Conservation (phyloP, 306 rosid species). For the Ormosia emarginata region DNA sequence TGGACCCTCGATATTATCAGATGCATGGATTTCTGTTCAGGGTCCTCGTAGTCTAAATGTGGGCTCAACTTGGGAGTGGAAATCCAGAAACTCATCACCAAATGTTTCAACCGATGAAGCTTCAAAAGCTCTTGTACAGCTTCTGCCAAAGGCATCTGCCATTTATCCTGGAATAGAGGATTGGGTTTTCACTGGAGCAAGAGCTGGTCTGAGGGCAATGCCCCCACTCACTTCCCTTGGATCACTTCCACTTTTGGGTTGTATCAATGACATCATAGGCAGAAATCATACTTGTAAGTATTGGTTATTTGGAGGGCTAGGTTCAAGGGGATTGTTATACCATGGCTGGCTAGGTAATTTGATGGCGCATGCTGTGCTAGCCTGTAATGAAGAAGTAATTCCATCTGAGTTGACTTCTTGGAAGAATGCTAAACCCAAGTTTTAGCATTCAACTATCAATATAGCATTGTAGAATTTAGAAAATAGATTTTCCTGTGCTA, state of each 20-base stretch:
- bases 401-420: conserved; percentile 78
- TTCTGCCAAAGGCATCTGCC: conserved; percentile 66
- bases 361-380: conserved; percentile 72
- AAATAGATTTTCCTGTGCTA: not conserved
- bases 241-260: conserved; percentile 88
- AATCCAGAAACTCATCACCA: conserved; percentile 64
- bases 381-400: conserved; percentile 55
- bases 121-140: conserved; percentile 55
- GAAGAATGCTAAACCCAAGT: conserved; percentile 37
- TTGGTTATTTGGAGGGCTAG: conserved; percentile 93
- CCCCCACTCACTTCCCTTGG: conserved; percentile 82
- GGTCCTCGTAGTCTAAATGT: conserved; percentile 55
- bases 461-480: not conserved
- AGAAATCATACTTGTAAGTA: conserved; percentile 42
- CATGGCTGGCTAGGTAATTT: conserved; percentile 91
- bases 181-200: conserved; percentile 69
- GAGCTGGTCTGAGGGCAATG: conserved; percentile 97
- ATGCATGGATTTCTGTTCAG: conserved; percentile 83
- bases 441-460: not conserved
- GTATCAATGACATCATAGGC: conserved; percentile 57
- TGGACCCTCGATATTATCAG: conserved; percentile 80
- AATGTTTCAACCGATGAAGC: conserved; percentile 63
- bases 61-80: conserved; percentile 98
- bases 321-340: conserved; percentile 88
- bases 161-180: conserved; percentile 66